Evolutionary conservation across 2,329 filamentous ascomycete species (phyloP), one percentile per base, ranked within the genome.

Genomic region (Fusarium sp.): DNA sequence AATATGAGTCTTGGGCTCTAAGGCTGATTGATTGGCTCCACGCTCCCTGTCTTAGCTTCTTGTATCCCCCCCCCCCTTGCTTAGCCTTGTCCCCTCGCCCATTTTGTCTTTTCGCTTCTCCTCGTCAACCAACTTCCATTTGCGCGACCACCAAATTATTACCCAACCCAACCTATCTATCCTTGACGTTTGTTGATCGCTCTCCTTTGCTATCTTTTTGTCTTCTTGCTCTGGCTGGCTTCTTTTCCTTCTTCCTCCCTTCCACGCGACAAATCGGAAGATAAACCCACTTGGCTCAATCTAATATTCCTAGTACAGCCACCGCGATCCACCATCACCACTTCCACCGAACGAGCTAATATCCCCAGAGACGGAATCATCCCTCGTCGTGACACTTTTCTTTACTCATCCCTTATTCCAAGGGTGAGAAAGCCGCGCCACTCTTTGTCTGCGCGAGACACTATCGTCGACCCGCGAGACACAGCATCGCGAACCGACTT

Each of bases 281-380:
- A 52, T 26, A 51, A 68, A 41, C 34, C 66, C 66, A 69, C 66
- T 69, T 57, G 44, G 66, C 55, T 68, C 54, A 28, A 38, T 44
- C n/a, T 34, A 63, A 32, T 32, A 65, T 65, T 55, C 66, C 66
- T 69, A 70, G 66, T 42, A 52, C 59, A 69, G 39, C 58, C 58
- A 45, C 66, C 22, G 28, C n/a, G 66, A 69, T 69, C 66, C 66
- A 69, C 66, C 66, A 70, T 69, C 66, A 69, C 66, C 66, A 70
- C 41, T 69, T 69, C 66, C 58, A 64, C 66, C 66, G 57, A 47
- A 47, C 34, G 41, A 54, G 39, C 66, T 69, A 69, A 70, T 70
- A 70, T 70, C 66, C 66, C 65, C 28, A 34, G n/a, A 57, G 32
- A 62, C 22, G 3, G 26, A 13, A 20, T 30, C 41, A 32, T 59